Evolutionary conservation across 805 yeast species (phyloP).

Genomic region (Pichia nakasei): DNA sequence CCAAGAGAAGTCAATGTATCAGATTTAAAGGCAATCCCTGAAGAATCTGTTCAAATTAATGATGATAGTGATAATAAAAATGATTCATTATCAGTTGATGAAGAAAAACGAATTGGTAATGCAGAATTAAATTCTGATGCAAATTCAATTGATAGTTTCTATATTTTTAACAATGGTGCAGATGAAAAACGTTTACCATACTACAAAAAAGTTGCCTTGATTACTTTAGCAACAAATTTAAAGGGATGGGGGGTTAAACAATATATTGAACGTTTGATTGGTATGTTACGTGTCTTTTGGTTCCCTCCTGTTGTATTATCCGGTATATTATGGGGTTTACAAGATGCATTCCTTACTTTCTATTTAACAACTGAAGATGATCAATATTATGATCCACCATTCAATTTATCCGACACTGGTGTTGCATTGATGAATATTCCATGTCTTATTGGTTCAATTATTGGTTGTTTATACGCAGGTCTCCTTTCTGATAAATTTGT

Average conservation of each 20-base stretch:
- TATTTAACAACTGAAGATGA: constrained; percentile 69
- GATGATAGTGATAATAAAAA: neutral
- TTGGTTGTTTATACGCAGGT: constrained; percentile 63
- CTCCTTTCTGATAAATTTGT: constrained; percentile 51
- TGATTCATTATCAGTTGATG: neutral
- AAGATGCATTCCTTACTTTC: constrained; percentile 67
- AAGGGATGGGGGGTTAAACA: constrained; percentile 60
- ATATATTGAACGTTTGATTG: constrained; percentile 42
- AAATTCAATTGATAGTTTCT: constrained; percentile 6
- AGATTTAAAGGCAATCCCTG: constrained; percentile 6
- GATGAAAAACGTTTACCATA: constrained; percentile 35
- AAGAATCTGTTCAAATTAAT: neutral
- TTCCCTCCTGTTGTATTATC: constrained; percentile 60
- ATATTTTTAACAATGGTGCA: constrained; percentile 28
- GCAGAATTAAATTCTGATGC: constrained; percentile 1
- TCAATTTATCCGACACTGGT: constrained; percentile 53
- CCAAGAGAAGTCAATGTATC: constrained; percentile 1
- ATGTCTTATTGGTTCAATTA: constrained; percentile 52
- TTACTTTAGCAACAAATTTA: constrained; percentile 52
- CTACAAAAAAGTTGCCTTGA: constrained; percentile 36
- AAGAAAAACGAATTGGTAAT: constrained; percentile 3
- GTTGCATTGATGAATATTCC: constrained; percentile 75
- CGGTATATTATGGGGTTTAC: constrained; percentile 74
- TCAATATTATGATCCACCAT: constrained; percentile 56
- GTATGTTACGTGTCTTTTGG: constrained; percentile 46